A percentile compares a stretch with the other conserved stretches of the same genome.
phyloP scores from a whole-genome alignment of 768 basidiomycete genomes.

The Coprinopsis strossmayeri region DNA sequence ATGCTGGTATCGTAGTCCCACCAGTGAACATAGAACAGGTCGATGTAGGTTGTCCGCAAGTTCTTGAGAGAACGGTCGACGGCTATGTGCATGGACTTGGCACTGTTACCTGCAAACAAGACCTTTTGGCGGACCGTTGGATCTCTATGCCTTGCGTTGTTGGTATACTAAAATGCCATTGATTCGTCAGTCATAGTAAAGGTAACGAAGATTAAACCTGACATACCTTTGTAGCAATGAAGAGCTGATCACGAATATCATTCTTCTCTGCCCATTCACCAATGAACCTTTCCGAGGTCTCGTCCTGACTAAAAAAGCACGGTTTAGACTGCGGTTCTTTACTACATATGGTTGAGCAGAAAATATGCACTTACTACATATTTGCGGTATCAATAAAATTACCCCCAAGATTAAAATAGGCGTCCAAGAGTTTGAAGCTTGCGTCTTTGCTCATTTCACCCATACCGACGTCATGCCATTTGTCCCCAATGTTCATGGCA shows the following conservation, averaged over 20 bases:
- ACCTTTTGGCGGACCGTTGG: conserved; percentile 24
- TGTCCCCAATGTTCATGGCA: conserved; percentile 32
- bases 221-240: conserved; percentile 38
- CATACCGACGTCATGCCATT: conserved; percentile 21
- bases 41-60: conserved; percentile 39
- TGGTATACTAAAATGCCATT: conserved; percentile 21
- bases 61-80: conserved; percentile 39
- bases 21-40: conserved; percentile 40
- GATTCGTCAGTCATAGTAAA: neutral
- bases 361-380: conserved; percentile 33
- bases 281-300: conserved; percentile 41
- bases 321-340: no score
- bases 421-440: conserved; percentile 37
- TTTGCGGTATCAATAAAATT: conserved; percentile 44
- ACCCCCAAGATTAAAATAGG: conserved; percentile 33
- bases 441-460: conserved; percentile 32
- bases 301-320: conserved; percentile 41
- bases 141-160: conserved; percentile 22
- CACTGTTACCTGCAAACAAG: conserved; percentile 41
- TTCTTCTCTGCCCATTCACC: conserved; percentile 44
- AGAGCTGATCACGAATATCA: conserved; percentile 39
- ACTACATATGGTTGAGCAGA: no score
- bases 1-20: conserved; percentile 50
- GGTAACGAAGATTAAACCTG: neutral
- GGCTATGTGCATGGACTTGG: conserved; percentile 36